Evolutionary conservation across 1,139 yeast species (phyloP), one percentile per base, ranked within the genome.

Genomic region (Hemisphaericaspora lyxosophila): DNA sequence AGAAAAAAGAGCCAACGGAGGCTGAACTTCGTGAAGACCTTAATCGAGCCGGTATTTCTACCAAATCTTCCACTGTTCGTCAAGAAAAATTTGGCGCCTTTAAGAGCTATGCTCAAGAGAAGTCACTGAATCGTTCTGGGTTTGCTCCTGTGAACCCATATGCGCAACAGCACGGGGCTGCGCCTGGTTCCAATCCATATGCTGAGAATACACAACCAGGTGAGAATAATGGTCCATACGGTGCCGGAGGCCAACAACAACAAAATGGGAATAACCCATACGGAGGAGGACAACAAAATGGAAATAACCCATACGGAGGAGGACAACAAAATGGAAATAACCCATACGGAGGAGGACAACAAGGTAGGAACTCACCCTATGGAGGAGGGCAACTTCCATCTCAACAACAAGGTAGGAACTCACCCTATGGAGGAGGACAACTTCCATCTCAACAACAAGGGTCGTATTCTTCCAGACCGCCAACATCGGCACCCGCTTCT

Each of bases 11-110:
- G 49, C 81, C 80, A 17, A 73, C 79, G n/a, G 80, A 78, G 42
- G 73, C 72, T 23, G 76, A 75, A 49, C 66, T 80, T 42, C 63
- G 75, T 34, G 77, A 76, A 16, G 67, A 70, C 31, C 62, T 83
- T 54, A 67, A 68, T 47, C 67, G 67, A 26, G 59, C 73, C 23
- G 88, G 88, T 4, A 70, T 82, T 30, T 51, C 76, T 9, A 74
- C 80, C 34, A 79, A 63, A 51, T 53, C 60, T 6, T 40, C 42
- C 16, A 51, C 49, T 18, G 50, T 48, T 6, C 68, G 75, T 48
- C 71, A 67, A 47, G 78, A 72, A 49, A 78, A 79, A 50, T 84
- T 84, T 56, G 78, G 82, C 7, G 89, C 88, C 3, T 84, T 82
- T 54, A 72, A 72, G 31, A 69, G 70, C 40, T 80, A 75, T 59